Base-by-base conservation (phyloP, 2,329 filamentous ascomycete genomes). In the Colletotrichum horii region DNA sequence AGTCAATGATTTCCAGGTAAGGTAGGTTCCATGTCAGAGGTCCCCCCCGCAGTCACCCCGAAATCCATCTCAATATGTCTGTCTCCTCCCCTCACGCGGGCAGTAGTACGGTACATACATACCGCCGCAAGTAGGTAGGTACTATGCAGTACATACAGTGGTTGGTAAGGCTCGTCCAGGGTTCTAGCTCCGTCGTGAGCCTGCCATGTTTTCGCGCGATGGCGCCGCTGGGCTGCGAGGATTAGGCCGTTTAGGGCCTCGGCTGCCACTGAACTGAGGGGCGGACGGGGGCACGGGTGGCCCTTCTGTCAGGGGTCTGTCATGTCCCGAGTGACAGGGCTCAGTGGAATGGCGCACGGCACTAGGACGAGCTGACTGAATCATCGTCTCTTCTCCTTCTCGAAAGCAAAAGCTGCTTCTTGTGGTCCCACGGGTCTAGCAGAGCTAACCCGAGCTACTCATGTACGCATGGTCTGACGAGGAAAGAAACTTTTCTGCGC, bases 271-370 rank as follows among this genome's bases (percentile, higher is more conserved):
- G 55, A 34, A 22, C 38, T 58, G 43, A 70, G 71, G 66, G 64
- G 60, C 60, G 24, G 64, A 73, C 19, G 55, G 56, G 36, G 34
- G 28, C n/a, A n/a, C n/a, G n/a, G n/a, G n/a, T n/a, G 24, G 32
- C 14, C 56, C 19, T 6, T 60, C 61, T 48, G 66, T 58, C 72
- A 71, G 68, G 72, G 72, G 36, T 43, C 60, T 66, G 36, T 62
- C 70, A 65, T 58, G 55, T 65, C 58, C 69, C 64, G 70, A 32
- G 15, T 73, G 70, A 58, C 70, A 73, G 64, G 68, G 62, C 70
- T 32, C 58, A 28, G 70, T 73, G 73, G 69, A 38, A 71, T 71
- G 62, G 60, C 60, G 34, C 34, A 28, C 28, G 61, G 68, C 24
- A 71, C 61, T 66, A 62, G 60, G 52, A 48, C 65, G 11, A 52